phyloP scores from a whole-genome alignment of 345 rosid species.

The Punica granatum region DNA sequence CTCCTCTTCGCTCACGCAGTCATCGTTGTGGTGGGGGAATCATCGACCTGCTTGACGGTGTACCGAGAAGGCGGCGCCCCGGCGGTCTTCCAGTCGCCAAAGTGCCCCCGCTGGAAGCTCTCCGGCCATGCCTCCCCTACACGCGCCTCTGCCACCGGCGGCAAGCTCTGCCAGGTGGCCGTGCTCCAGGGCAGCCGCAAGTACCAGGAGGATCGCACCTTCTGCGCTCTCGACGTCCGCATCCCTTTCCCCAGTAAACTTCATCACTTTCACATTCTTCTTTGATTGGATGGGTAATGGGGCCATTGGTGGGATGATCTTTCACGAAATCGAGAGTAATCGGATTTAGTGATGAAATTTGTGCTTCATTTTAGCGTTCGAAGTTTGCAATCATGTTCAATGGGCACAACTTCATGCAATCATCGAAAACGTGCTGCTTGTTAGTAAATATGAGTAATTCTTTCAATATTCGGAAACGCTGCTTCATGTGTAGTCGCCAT shows the following conservation, averaged over 20 bases:
- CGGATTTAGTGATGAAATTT: neutral
- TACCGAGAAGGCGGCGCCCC: constrained; percentile 91
- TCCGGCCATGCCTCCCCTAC: constrained; percentile 26
- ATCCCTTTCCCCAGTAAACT: constrained; percentile 70
- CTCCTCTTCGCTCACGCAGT: constrained; percentile 11
- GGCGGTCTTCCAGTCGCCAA: constrained; percentile 74
- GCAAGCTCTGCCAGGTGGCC: constrained; percentile 55
- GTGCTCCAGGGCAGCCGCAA: constrained; percentile 61
- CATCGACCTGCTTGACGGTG: constrained; percentile 71
- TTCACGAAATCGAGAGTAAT: neutral
- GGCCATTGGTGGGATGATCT: neutral
- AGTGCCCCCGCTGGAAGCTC: constrained; percentile 88
- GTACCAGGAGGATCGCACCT: constrained; percentile 71
- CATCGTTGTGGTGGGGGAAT: constrained; percentile 39
- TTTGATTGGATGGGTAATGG: no score
- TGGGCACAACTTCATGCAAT: no score
- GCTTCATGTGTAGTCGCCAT: no score
- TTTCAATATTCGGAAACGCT: no score
- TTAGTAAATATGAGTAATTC: no score
- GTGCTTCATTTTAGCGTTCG: no score
- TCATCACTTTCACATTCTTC: neutral
- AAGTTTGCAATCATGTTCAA: no score
- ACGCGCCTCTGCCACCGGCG: constrained; percentile 16
- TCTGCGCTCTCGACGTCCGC: constrained; percentile 70
- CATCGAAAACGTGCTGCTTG: no score